Evolutionary conservation across 176 grass and related monocot species (phyloP), one percentile per base, ranked within the genome.

Genomic region (Chrysopogon serrulatus): DNA sequence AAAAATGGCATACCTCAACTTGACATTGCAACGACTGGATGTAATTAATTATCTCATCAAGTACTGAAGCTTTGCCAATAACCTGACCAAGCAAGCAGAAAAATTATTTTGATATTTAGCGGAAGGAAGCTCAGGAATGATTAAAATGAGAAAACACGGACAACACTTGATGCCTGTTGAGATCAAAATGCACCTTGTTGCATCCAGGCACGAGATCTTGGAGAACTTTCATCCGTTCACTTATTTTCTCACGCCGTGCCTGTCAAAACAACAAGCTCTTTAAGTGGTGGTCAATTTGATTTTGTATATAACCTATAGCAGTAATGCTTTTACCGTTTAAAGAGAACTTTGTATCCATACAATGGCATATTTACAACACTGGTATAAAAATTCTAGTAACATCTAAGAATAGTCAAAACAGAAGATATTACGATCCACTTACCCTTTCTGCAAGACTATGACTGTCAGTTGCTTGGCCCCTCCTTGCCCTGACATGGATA

Each of bases 391-490:
- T 33, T 18, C 7, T 65, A n/a, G 2, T n/a, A 65, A 47, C 37
- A 30, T 44, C 74, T 4, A 65, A 76, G 36, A 71, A 60, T 37
- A 47, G 56, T 47, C 5, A 31, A 80, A 76, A 82, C 14, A 67
- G 8, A 45, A 59, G 80, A 72, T 13, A 42, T 11, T 45, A 31
- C 21, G 15, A 36, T 79, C 32, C 70, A 59, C 96, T 87, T 88
- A 98, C 96, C 92, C 96, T 90, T 90, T 98, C 96, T 42, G 96
- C 91, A 63, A 98, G 96, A 79, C 96, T 98, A 82, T 98, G 96
- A 60, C 90, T 98, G 36, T 98, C 96, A 37, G 96, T 98, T 39
- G 96, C 96, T 93, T 95, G 96, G 59, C 96, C 96, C 71, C 96
- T 93, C 88, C 96, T 93, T 89, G 93, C 96, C 79, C 93, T 92